Base-by-base conservation (phyloP, 2,329 filamentous ascomycete species). In the Aspergillus chevalieri region DNA sequence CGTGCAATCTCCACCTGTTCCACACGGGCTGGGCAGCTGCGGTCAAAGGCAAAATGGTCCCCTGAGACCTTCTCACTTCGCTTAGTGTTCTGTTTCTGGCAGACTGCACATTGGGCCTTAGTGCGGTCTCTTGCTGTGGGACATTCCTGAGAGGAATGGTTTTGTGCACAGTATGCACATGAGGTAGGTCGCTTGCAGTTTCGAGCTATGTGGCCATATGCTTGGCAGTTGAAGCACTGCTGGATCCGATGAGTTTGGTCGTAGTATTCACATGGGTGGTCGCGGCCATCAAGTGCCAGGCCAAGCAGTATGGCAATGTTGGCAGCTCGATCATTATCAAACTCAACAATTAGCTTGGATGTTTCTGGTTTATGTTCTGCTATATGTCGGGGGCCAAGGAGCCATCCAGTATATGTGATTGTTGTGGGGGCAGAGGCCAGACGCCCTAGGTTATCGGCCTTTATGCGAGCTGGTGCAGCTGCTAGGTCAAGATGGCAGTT, bases 201-300 rank as follows among this genome's bases (percentile, higher is more conserved):
- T 34, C 33, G 12, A 12, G 44, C 26, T 19, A 46, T 46, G 30
- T 46, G 30, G 15, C 28, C 12, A 28, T 46, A 46, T 38, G 14
- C 26, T 21, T 46, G 30, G 19, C 15, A 46, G 44, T 46, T 46
- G 17, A 22, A 46, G 44, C 19, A 46, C 15, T 46, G 30, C 28
- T 36, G 17, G n/a, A 46, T 28, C 6, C 17, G 7, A 12, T 34
- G 33, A 21, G 19, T 17, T 17, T 17, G 17, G 17, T 17, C 17
- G 2, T 17, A 17, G 30, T 46, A 46, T 17, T 28, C 28, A n/a
- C 28, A 46, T 14, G n/a, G 14, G 19, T 46, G 33, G 15, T 46
- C 19, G 9, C 33, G 10, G 12, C 44, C 33, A 46, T 46, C 28
- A 21, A 46, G 10, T 36, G 33, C 44, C 8, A 46, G 33, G 15